Percentiles rank a stretch among this genome's conserved stretches.
phyloP scores from a whole-genome alignment of 306 rosid species.

The Pterocarpus santalinus region DNA sequence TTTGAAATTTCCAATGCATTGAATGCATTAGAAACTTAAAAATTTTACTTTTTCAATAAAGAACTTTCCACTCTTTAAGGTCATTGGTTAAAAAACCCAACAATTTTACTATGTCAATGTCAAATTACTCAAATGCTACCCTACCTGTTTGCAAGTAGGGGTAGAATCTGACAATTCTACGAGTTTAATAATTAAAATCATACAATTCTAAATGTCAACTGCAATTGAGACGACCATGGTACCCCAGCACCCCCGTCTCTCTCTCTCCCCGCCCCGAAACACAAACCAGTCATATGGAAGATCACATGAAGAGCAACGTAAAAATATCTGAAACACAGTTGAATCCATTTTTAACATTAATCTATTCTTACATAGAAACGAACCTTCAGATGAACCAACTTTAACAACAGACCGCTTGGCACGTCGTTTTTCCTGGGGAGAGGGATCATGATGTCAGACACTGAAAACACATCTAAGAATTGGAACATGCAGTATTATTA shows the following conservation, averaged over 20 bases:
- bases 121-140: conserved; percentile 22
- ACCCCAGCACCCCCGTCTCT: neutral
- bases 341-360: neutral
- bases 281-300: neutral
- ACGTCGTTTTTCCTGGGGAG: conserved; percentile 55
- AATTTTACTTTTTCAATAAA: too few species aligned
- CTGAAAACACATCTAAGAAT: conserved; percentile 32
- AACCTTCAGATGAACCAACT: conserved; percentile 48
- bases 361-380: conserved; percentile 19
- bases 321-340: conserved; percentile 4
- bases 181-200: conserved; percentile 25
- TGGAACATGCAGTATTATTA: conserved; percentile 9
- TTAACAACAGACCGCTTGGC: conserved; percentile 30
- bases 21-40: too few species aligned
- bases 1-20: too few species aligned
- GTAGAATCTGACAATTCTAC: conserved; percentile 10
- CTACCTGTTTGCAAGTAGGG: neutral
- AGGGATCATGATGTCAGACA: conserved; percentile 36
- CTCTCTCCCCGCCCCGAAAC: too few species aligned
- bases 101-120: neutral
- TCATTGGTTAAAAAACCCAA: too few species aligned
- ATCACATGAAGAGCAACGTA: conserved; percentile 6
- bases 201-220: conserved; percentile 4
- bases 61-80: too few species aligned
- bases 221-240: conserved; percentile 27